Conservation (phyloP, 805 yeast genomes). For the Scheffersomyces ergatensis region DNA sequence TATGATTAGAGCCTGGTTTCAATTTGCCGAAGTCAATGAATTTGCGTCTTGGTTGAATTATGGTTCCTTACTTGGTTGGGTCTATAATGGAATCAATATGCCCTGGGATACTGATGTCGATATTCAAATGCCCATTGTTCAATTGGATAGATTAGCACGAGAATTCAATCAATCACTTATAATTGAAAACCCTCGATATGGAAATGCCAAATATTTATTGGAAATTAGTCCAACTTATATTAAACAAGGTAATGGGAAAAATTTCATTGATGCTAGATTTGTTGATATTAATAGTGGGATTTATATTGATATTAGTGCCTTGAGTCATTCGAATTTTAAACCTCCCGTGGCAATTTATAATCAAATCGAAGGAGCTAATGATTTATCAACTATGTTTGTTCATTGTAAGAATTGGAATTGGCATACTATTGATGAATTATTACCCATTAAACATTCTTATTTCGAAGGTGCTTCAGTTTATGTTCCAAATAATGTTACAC, state of each 20-base stretch:
- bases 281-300: conserved; percentile 38
- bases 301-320: conserved; percentile 44
- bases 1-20: conserved; percentile 36
- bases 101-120: conserved; percentile 33
- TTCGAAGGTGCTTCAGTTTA: conserved; percentile 36
- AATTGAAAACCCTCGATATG: conserved; percentile 28
- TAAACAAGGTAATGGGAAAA: conserved; percentile 42
- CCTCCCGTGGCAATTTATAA: conserved; percentile 14
- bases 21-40: conserved; percentile 28
- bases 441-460: conserved; percentile 33
- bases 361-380: conserved; percentile 6
- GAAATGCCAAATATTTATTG: conserved; percentile 23
- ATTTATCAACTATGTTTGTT: conserved; percentile 18
- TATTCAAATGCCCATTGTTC: conserved; percentile 24
- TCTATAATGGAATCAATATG: conserved; percentile 27
- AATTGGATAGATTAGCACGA: conserved; percentile 21
- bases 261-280: conserved; percentile 36
- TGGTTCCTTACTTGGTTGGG: conserved; percentile 29
- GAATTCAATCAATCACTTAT: conserved; percentile 21
- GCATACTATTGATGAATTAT: conserved; percentile 33
- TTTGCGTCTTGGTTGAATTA: conserved; percentile 27
- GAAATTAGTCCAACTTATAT: conserved; percentile 25
- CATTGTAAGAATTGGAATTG: conserved; percentile 41
- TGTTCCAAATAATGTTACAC: conserved; percentile 31
- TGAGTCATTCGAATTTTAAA: conserved; percentile 23